Evolutionary conservation across 2,329 filamentous ascomycete genomes (phyloP), one percentile per base, ranked within the genome.

Genomic region (Aspergillus thermomutatus): DNA sequence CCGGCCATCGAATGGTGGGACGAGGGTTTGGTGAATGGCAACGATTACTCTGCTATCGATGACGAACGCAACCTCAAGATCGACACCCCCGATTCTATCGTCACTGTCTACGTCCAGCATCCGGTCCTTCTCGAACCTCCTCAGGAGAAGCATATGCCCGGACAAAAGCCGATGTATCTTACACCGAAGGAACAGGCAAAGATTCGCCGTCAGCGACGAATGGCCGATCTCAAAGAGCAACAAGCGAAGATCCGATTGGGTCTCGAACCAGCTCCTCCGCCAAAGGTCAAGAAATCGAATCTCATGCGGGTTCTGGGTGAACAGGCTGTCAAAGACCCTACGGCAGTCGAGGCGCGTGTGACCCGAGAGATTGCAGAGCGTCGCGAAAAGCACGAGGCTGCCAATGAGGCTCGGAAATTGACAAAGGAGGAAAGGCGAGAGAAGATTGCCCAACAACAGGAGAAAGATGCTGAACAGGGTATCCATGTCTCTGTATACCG

Each of bases 1-100:
- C 94, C 94, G 3, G 88, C 88, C 7, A 83, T 97, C 45, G 94
- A 99, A 73, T 99, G 94, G 94, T 97, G 93, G 91, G 94, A 99
- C 66, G 92, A 97, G 76, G 91, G 87, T 2, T 78, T 97, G 19
- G 82, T 96, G 17, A 83, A 89, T 52, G 90, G 88, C 45, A 83
- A 83, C 45, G 87, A 83, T 54, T 97, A 97, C 75, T 83, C 87
- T 57, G 81, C 82, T 58, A 83, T 94, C 56, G 84, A 88, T 26
- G 78, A 88, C 57, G 78, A 83, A 0, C 75, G 77, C 17, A 86
- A 84, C 46, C 78, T 94, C 58, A 94, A 92, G 72, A 83, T 96
- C 61, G 82, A 86, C 41, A 85, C 85, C 0, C 78, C 87, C n/a
- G 92, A 97, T 70, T 89, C 87, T 52, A 93, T 97, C 66, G 86